These are phyloP conservation scores for Candida glaebosa DNA, from an alignment of 805 yeast genomes.

Conservation along the genomic window DNA sequence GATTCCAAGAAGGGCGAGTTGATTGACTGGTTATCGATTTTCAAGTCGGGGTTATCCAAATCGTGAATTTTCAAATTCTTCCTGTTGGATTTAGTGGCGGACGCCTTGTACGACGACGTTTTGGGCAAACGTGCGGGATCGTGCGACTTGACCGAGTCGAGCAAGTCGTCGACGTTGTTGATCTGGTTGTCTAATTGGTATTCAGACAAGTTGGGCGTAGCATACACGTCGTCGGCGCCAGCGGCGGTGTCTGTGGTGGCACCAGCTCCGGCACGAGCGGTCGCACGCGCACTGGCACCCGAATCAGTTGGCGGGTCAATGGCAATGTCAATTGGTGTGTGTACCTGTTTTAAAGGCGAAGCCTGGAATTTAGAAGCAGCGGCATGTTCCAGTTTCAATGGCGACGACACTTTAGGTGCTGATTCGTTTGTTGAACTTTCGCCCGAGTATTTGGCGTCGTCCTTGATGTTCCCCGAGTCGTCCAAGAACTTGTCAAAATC, in stretches of 20 bases:
- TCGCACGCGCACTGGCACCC: neutral
- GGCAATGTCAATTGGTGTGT: neutral
- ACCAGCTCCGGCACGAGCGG: neutral
- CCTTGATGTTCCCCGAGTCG: conserved; percentile 49
- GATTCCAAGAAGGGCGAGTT: conserved; percentile 8
- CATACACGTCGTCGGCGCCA: conserved; percentile 18
- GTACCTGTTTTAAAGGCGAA: conserved; percentile 2
- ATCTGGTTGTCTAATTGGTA: conserved; percentile 41
- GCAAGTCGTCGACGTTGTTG: conserved; percentile 31
- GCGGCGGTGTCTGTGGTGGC: neutral
- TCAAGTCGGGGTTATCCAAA: conserved; percentile 3
- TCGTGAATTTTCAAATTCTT: neutral
- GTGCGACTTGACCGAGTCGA: conserved; percentile 31
- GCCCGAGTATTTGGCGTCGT: conserved; percentile 33
- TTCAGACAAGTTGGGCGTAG: conserved; percentile 44
- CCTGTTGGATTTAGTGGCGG: neutral
- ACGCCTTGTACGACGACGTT: neutral
- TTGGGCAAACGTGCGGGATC: conserved; percentile 31
- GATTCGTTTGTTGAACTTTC: neutral
- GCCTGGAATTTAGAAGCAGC: neutral
- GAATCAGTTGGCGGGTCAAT: conserved; percentile 3
- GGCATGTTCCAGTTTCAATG: neutral
- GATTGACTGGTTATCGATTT: neutral
- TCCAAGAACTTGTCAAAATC: conserved; percentile 52
- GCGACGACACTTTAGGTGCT: neutral